Conservation (phyloP, 352 stramenopile genomes). For the Pythium myriotylum region DNA sequence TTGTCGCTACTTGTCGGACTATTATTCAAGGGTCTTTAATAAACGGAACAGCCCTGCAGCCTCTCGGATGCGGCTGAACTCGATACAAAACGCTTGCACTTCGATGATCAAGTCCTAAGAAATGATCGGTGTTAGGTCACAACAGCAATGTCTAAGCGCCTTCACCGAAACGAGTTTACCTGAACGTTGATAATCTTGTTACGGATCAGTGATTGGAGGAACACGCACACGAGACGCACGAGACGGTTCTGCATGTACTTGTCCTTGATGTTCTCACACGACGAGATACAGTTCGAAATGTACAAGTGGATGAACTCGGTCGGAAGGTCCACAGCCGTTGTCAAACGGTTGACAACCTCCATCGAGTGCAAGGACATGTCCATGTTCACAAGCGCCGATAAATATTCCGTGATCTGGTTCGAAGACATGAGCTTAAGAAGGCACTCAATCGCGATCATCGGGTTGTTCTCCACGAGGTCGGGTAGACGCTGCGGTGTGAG, state of each 20-base stretch:
- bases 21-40: slow-evolving; percentile 95
- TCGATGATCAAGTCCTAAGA: slow-evolving; percentile 97
- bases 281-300: slow-evolving; percentile 99
- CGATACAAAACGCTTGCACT: slow-evolving; percentile 99
- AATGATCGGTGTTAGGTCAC: neutral
- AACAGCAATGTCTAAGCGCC: neutral
- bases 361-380: slow-evolving; percentile 99
- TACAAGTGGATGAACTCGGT: slow-evolving; percentile 99
- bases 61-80: slow-evolving; percentile 98
- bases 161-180: slow-evolving; percentile 44
- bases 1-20: slow-evolving; percentile 30
- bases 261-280: slow-evolving; percentile 98
- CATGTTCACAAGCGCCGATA: slow-evolving; percentile 97
- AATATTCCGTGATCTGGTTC: slow-evolving; percentile 95
- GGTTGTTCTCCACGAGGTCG: slow-evolving; percentile 98
- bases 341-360: slow-evolving; percentile 96
- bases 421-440: slow-evolving; percentile 91
- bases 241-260: slow-evolving; percentile 98
- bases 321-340: slow-evolving; percentile 91
- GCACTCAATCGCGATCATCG: slow-evolving; percentile 97
- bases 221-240: slow-evolving; percentile 98
- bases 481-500: slow-evolving; percentile 93
- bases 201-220: slow-evolving; percentile 98
- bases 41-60: slow-evolving; percentile 96
- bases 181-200: slow-evolving; percentile 99